Conservation (phyloP, 2,329 filamentous ascomycete genomes). For the Alternaria consortialis region DNA sequence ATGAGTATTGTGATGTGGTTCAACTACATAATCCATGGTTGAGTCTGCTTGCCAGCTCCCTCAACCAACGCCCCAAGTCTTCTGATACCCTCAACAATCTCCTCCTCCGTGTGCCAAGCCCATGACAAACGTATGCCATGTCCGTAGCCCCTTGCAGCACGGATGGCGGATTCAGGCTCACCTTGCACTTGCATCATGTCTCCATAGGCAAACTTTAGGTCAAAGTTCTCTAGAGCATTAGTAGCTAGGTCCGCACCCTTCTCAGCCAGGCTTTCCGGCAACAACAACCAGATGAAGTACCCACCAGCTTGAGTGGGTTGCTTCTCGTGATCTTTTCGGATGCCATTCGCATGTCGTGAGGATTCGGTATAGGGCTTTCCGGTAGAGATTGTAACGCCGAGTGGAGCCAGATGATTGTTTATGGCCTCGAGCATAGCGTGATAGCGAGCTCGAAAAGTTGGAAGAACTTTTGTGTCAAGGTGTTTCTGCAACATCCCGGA, state of each 20-base stretch:
- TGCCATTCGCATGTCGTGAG: background rate
- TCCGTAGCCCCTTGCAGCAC: constrained; percentile 17
- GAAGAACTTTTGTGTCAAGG: constrained; percentile 60
- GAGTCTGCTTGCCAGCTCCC: background rate
- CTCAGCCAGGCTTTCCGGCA: background rate
- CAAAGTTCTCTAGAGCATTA: constrained; percentile 65
- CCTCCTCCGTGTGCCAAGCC: constrained; percentile 24
- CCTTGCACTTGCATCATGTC: constrained; percentile 66
- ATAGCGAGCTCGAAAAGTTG: constrained; percentile 62
- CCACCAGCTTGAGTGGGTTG: background rate
- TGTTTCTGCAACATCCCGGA: constrained; percentile 59
- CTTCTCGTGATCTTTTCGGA: no score
- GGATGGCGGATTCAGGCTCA: constrained; percentile 11
- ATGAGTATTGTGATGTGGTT: background rate
- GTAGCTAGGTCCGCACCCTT: constrained; percentile 19
- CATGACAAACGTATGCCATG: constrained; percentile 25
- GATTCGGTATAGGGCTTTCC: background rate
- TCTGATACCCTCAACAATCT: constrained; percentile 23
- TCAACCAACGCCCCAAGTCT: constrained; percentile 16
- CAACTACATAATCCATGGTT: background rate
- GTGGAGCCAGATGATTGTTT: constrained; percentile 62
- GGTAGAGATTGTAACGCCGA: background rate
- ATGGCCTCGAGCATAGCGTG: constrained; percentile 65
- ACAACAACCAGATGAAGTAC: background rate
- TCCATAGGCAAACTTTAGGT: constrained; percentile 71